Conservation (phyloP, 805 yeast species). For the Wickerhamiella sergipiensis region DNA sequence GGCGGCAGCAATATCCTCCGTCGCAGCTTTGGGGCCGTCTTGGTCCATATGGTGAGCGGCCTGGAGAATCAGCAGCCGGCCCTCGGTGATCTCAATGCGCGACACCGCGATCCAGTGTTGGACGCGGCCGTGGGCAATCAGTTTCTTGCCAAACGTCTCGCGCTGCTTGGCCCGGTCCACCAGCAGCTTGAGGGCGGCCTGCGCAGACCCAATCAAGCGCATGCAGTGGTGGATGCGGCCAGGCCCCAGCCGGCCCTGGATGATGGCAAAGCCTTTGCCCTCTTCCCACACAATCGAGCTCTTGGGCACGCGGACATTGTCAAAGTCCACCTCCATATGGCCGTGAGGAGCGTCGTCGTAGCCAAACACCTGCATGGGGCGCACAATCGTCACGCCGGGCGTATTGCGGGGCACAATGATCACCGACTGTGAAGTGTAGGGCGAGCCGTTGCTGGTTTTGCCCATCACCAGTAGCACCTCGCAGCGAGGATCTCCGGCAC, state of each 20-base stretch:
- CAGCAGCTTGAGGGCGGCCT: slow-evolving; percentile 36
- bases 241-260: slow-evolving; percentile 53
- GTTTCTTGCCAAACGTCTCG: slow-evolving; percentile 36
- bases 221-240: slow-evolving; percentile 63
- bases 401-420: slow-evolving; percentile 39
- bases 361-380: slow-evolving; percentile 44
- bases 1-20: slow-evolving; percentile 45
- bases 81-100: slow-evolving; percentile 40
- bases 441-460: slow-evolving; percentile 26
- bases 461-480: slow-evolving; percentile 41
- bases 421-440: slow-evolving; percentile 43
- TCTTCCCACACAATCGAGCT: slow-evolving; percentile 32
- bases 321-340: slow-evolving; percentile 46
- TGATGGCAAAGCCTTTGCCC: slow-evolving; percentile 49
- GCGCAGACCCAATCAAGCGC: slow-evolving; percentile 50
- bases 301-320: slow-evolving; percentile 34
- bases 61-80: slow-evolving; percentile 39
- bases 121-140: slow-evolving; percentile 39
- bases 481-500: slow-evolving; percentile 56
- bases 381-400: slow-evolving; percentile 35
- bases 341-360: slow-evolving; percentile 62
- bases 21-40: slow-evolving; percentile 40
- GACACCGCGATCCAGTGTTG: slow-evolving; percentile 36
- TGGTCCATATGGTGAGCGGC: slow-evolving; percentile 50
- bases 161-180: slow-evolving; percentile 38